Evolutionary conservation across 371 early-diverging fungal species (phyloP).

Genomic region (Haplosporangium sp.): DNA sequence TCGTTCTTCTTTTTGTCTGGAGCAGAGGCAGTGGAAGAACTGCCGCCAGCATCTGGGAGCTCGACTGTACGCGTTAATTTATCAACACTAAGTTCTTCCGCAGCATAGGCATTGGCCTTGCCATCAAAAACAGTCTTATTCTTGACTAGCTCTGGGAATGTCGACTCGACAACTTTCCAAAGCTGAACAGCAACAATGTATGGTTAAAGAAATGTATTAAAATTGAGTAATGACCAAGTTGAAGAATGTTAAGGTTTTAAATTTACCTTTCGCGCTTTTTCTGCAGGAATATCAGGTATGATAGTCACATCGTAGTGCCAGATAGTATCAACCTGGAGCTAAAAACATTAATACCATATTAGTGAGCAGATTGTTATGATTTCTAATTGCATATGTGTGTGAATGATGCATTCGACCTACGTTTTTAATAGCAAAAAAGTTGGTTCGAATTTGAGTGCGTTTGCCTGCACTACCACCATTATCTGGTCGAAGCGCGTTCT

Average conservation of each 20-base stretch:
- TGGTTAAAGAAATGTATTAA: not conserved
- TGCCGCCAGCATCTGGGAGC: constrained; percentile 19
- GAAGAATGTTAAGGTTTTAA: not conserved
- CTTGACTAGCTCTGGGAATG: constrained; percentile 41
- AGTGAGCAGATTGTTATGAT: not conserved
- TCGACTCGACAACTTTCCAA: constrained; percentile 62
- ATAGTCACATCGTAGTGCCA: constrained; percentile 53
- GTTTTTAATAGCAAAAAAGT: constrained; percentile 47
- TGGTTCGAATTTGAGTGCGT: constrained; percentile 15
- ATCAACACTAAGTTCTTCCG: constrained; percentile 32
- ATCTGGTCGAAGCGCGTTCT: constrained; percentile 38
- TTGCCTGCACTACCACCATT: constrained; percentile 23
- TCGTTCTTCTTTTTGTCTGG: constrained; percentile 49
- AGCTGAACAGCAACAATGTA: constrained; percentile 11
- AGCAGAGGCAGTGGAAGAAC: constrained; percentile 2
- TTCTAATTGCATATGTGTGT: not conserved
- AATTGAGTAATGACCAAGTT: not conserved
- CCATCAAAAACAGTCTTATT: constrained; percentile 63
- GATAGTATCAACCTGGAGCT: constrained; percentile 39
- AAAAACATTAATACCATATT: not conserved
- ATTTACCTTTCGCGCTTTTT: constrained; percentile 56
- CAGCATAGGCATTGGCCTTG: constrained; percentile 60
- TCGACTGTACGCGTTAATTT: constrained; percentile 29
- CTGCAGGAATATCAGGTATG: constrained; percentile 52
- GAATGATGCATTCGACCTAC: constrained; percentile 8